phyloP scores from a whole-genome alignment of 352 stramenopile species.

The Phytopythium litorale region DNA sequence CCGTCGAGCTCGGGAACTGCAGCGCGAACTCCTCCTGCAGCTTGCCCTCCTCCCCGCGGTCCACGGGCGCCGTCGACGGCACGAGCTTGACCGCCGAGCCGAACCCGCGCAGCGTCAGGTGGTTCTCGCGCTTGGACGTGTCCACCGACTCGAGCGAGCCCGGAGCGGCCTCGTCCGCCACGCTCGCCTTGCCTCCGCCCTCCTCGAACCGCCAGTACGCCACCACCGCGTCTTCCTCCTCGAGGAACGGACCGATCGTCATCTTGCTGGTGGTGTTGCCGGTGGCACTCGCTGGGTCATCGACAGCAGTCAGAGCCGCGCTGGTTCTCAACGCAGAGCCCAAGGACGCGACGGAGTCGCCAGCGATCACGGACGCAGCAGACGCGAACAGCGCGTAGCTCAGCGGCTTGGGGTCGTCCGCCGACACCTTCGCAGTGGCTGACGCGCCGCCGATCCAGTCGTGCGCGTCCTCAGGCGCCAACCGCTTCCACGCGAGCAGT shows the following conservation, averaged over 20 bases:
- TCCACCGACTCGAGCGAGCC: conserved; percentile 53
- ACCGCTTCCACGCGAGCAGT: conserved; percentile 60
- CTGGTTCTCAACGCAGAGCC: not conserved
- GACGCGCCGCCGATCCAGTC: conserved; percentile 47
- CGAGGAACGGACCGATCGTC: conserved; percentile 78
- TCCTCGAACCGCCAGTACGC: conserved; percentile 88
- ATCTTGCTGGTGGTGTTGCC: conserved; percentile 32
- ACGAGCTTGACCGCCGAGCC: conserved; percentile 31
- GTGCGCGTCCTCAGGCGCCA: conserved; percentile 62
- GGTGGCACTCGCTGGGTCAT: not conserved
- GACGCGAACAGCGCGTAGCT: conserved; percentile 43
- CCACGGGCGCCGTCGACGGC: conserved; percentile 59
- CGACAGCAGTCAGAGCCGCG: conserved; percentile 4
- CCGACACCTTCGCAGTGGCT: conserved; percentile 38
- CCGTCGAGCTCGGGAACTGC: conserved; percentile 32
- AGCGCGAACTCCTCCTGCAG: conserved; percentile 67
- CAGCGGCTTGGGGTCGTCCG: conserved; percentile 50
- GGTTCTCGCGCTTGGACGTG: conserved; percentile 82
- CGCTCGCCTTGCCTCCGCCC: conserved; percentile 22
- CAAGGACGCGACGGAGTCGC: not conserved
- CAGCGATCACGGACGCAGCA: conserved; percentile 10
- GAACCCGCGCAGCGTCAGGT: conserved; percentile 49
- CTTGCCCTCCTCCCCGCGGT: conserved; percentile 65
- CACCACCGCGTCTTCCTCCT: conserved; percentile 81
- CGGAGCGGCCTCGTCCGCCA: conserved; percentile 9